Conservation (phyloP, 805 yeast species). For the Scheffersomyces lignosus region DNA sequence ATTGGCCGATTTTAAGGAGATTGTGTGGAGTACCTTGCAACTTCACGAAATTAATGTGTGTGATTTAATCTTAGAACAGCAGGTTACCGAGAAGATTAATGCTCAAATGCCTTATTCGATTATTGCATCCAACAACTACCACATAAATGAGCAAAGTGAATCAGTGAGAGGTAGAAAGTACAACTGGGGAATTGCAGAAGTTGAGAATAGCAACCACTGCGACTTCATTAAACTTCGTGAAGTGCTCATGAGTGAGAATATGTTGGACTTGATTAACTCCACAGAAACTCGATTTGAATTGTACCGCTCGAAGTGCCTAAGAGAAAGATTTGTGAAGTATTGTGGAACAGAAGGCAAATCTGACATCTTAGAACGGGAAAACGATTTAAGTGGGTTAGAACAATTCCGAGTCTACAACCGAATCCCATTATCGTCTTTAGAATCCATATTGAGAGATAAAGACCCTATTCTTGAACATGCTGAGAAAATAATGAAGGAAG, state of each 20-base stretch:
- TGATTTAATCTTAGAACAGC: constrained; percentile 23
- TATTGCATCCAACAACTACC: constrained; percentile 58
- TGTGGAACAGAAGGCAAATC: neutral
- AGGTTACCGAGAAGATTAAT: constrained; percentile 30
- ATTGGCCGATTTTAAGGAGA: constrained; percentile 21
- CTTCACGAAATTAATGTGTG: constrained; percentile 30
- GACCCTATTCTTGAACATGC: constrained; percentile 48
- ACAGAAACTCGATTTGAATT: constrained; percentile 78
- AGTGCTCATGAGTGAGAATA: constrained; percentile 63
- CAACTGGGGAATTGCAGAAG: constrained; percentile 85
- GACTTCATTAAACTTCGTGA: constrained; percentile 69
- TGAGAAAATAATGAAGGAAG: constrained; percentile 43
- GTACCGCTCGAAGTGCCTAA: constrained; percentile 60
- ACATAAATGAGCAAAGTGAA: constrained; percentile 11
- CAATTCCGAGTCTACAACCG: constrained; percentile 40
- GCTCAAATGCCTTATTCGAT: constrained; percentile 66
- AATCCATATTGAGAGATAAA: constrained; percentile 38
- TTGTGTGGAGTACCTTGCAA: constrained; percentile 23
- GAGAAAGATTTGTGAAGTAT: constrained; percentile 38
- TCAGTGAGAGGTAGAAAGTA: constrained; percentile 64
- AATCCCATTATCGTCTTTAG: constrained; percentile 36
- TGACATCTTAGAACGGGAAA: neutral
- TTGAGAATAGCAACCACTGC: constrained; percentile 74
- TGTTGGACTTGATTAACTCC: constrained; percentile 75
- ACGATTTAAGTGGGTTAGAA: constrained; percentile 23